These are phyloP conservation scores for Wickerhamiella hasegawae DNA, from an alignment of 805 yeast genomes.

Conservation along the genomic window DNA sequence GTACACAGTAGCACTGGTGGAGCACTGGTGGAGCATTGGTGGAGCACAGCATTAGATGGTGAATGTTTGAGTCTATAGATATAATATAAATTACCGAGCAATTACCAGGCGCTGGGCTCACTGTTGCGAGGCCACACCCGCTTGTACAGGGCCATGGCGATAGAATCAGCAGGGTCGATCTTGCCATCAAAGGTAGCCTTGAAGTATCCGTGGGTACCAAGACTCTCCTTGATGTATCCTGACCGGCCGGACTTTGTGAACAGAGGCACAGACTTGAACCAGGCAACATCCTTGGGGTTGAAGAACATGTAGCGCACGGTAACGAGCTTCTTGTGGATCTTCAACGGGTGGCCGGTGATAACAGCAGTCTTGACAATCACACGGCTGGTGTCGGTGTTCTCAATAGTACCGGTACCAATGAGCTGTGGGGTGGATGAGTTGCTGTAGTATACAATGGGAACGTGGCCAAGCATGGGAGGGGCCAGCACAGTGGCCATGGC, in stretches of 20 bases:
- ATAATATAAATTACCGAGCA: no score
- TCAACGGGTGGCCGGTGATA: conserved; percentile 86
- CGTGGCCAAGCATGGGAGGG: conserved; percentile 66
- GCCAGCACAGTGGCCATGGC: conserved; percentile 76
- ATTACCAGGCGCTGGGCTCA: no score
- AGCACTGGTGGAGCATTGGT: no score
- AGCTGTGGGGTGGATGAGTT: conserved; percentile 26
- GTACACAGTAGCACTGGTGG: no score
- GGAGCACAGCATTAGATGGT: no score
- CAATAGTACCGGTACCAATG: conserved; percentile 80
- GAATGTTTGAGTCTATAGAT: no score
- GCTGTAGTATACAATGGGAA: conserved; percentile 26
- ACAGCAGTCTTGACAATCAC: conserved; percentile 76
- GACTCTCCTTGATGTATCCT: conserved; percentile 84
- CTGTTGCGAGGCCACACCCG: conserved; percentile 65
- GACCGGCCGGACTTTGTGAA: conserved; percentile 87
- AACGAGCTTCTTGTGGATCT: conserved; percentile 81
- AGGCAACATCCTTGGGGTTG: conserved; percentile 72
- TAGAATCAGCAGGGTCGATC: conserved; percentile 77
- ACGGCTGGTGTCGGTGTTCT: conserved; percentile 72
- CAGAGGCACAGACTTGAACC: conserved; percentile 81
- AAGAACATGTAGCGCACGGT: conserved; percentile 96
- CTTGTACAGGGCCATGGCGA: conserved; percentile 87
- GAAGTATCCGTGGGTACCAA: conserved; percentile 98
- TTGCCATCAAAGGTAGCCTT: conserved; percentile 90